Base-by-base conservation (phyloP, 176 grass and related monocot species). In the Alloteropsis semialata region DNA sequence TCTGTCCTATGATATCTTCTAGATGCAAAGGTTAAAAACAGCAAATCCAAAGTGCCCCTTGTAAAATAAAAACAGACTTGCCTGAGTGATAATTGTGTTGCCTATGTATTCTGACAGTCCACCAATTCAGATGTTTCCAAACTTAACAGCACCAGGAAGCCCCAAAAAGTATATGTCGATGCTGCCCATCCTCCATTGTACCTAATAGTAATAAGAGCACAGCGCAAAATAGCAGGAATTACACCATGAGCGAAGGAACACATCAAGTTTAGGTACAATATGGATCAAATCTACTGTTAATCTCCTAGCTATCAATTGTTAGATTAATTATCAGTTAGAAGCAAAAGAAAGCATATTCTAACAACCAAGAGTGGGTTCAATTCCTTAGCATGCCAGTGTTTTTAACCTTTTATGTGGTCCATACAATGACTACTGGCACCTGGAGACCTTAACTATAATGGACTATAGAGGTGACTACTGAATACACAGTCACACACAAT, bases 111-210 rank as follows among this genome's bases (percentile, higher is more conserved):
- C 91, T 55, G 93, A 95, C 65, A 98, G 45, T 63, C 93, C 96
- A 77, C 92, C 96, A 87, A 98, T 92, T 87, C 93, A 72, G 48
- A 98, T 90, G 81, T 95, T 93, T 76, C 93, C 96, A 86, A 98
- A 93, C 68, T 95, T 93, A 82, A 98, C 88, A 83, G 93, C 93
- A 53, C 89, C 96, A 91, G 91, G 78, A 74, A 89, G 90, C 49
- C 91, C 91, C 84, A 92, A 93, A 84, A 98, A 98, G 76, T 88
- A 98, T 46, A 98, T 95, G 65, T 95, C 93, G 92, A 89, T 64
- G 96, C 91, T 82, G 87, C 87, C 96, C 96, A 98, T 81, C 96
- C 96, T 36, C 96, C 91, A 85, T 98, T 95, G 67, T 98, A 98
- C 84, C 91, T 95, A 81, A 51, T 32, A 78, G n/a, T 58, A 38